Percentiles rank a stretch among this genome's conserved stretches.
Evolutionary conservation across 345 rosid species (phyloP).

Genomic region (Syzygium aromaticum): DNA sequence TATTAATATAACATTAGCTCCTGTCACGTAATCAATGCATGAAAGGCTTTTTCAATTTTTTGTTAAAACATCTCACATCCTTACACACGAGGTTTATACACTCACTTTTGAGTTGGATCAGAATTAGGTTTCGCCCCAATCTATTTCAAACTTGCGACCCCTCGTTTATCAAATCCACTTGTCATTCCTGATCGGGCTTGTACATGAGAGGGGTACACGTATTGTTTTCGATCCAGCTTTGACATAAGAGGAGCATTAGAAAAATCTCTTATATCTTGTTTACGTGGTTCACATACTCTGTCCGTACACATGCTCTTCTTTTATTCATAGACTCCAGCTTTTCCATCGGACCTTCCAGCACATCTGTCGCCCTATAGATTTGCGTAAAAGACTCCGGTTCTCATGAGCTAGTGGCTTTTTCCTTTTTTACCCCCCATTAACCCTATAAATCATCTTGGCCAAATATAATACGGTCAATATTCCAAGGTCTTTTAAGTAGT

Average conservation of each 20-base stretch:
- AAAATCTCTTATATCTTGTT: not conserved
- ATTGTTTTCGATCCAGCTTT: not conserved
- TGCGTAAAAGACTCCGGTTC: not conserved
- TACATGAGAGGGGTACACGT: not conserved
- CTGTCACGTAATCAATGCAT: too few relatives aligned
- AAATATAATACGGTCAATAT: not conserved
- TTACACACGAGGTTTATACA: not conserved
- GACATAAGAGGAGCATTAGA: not conserved
- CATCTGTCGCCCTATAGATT: not conserved
- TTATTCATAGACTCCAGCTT: not conserved
- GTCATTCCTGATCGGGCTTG: not conserved
- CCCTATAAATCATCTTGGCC: not conserved
- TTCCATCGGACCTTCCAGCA: not conserved
- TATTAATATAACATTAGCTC: too few relatives aligned
- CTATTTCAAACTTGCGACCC: not conserved
- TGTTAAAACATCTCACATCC: not conserved
- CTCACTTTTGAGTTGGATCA: rapidly evolving
- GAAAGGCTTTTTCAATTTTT: not conserved
- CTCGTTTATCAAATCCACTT: not conserved
- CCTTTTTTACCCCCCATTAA: not conserved
- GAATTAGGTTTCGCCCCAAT: not conserved
- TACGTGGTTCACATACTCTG: not conserved
- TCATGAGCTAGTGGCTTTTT: not conserved
- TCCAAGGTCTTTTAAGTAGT: not conserved
- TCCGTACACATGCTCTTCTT: not conserved